Evolutionary conservation across 148 eudicot genomes (phyloP).

Genomic region (Polygonum maritimum): DNA sequence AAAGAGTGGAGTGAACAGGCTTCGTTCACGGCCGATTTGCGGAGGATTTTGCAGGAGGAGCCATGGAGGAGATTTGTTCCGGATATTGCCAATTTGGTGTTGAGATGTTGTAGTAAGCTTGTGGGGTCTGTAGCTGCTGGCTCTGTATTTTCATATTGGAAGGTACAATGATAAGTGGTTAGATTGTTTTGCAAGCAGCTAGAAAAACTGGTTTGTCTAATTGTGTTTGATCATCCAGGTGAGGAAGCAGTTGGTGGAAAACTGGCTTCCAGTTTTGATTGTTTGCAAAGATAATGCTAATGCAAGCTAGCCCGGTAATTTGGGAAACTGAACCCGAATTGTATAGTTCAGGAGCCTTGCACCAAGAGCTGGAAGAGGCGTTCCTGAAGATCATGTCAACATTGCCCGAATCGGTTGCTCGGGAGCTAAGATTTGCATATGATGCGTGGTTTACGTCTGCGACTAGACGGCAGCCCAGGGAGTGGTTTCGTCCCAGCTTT

Average conservation of each 20-base stretch:
- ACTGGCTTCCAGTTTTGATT: constrained; percentile 87
- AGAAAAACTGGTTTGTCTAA: background rate
- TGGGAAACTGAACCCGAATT: constrained; percentile 32
- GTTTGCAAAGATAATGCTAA: constrained; percentile 57
- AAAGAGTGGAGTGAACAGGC: constrained; percentile 77
- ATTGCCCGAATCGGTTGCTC: constrained; percentile 60
- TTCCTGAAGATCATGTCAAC: constrained; percentile 74
- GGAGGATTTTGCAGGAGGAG: constrained; percentile 76
- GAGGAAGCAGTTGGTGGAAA: constrained; percentile 67
- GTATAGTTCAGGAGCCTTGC: constrained; percentile 39
- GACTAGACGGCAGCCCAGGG: background rate
- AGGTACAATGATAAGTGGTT: too few species aligned
- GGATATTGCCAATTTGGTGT: constrained; percentile 57
- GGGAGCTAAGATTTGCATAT: constrained; percentile 25
- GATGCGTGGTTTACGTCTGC: background rate
- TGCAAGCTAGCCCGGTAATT: constrained; percentile 21
- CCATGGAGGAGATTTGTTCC: constrained; percentile 82
- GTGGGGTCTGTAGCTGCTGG: constrained; percentile 68
- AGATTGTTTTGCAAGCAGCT: background rate
- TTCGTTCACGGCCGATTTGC: constrained; percentile 64
- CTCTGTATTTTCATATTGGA: constrained; percentile 44
- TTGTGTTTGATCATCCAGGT: constrained; percentile 32
- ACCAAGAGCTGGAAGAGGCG: constrained; percentile 60
- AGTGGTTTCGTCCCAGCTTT: background rate
- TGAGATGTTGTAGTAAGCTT: constrained; percentile 68